These are phyloP conservation scores for Mortierella polycephala DNA, from an alignment of 371 early-diverging fungal genomes.

Conservation along the genomic window DNA sequence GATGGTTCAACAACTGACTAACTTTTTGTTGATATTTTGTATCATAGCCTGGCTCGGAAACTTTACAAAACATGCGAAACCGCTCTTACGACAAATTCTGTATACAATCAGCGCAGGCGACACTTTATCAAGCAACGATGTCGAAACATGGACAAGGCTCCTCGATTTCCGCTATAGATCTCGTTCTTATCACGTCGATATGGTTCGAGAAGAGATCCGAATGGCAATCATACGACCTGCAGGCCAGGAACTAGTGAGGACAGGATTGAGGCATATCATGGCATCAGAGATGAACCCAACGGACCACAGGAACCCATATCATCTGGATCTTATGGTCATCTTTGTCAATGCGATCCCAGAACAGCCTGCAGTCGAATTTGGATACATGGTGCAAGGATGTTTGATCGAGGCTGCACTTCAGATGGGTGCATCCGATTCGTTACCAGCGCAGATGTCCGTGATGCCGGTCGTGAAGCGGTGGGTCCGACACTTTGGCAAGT, in stretches of 20 bases:
- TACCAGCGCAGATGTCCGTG: constrained; percentile 40
- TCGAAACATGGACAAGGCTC: constrained; percentile 46
- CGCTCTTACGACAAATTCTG: constrained; percentile 37
- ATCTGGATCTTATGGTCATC: constrained; percentile 50
- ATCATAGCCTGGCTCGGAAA: constrained; percentile 46
- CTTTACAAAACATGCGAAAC: constrained; percentile 40
- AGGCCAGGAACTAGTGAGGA: constrained; percentile 37
- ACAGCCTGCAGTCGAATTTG: constrained; percentile 45
- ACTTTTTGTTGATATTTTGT: neutral
- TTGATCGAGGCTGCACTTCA: constrained; percentile 36
- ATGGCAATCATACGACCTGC: constrained; percentile 26
- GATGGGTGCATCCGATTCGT: constrained; percentile 12
- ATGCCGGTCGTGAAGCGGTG: constrained; percentile 43
- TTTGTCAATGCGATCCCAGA: constrained; percentile 42
- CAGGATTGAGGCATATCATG: constrained; percentile 47
- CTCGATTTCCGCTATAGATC: constrained; percentile 49
- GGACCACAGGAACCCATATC: constrained; percentile 46
- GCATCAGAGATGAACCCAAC: constrained; percentile 46
- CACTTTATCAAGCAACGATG: constrained; percentile 23
- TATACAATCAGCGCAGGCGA: constrained; percentile 39
- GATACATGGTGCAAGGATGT: constrained; percentile 41
- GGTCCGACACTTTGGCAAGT: constrained; percentile 47
- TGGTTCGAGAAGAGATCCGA: constrained; percentile 51
- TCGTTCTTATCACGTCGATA: constrained; percentile 45
- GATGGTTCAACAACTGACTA: too few species aligned